Evolutionary conservation across 2,329 filamentous ascomycete species (phyloP), one percentile per base, ranked within the genome.

Genomic region (Westerdykella aurantiaca): DNA sequence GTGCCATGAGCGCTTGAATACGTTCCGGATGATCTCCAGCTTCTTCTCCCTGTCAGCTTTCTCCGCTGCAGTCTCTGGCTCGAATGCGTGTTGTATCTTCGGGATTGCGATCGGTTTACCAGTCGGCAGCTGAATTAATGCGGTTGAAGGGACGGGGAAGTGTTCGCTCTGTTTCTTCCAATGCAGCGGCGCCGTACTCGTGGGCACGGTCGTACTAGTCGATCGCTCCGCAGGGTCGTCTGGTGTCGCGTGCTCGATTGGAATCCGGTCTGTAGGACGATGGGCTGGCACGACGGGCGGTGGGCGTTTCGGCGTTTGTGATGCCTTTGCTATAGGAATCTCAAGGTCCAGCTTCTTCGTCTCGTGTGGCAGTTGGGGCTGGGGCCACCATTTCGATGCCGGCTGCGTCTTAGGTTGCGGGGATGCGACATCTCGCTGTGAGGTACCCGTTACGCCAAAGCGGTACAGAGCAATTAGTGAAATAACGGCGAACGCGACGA

Each of bases 1-100:
- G 4, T 73, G 69, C 91, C 93, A 97, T 0, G 88, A 82, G 55
- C 83, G 83, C 56, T 79, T 72, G 65, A 94, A 86, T 45, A 89
- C 85, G 5, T 78, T 74, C 63, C 82, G 88, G 63, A 97, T 83
- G 31, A 76, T 71, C 7, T 74, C 72, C 45, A 85, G 76, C 45
- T 86, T 82, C 41, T 78, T 68, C 47, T 82, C 67, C 29, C 90
- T 81, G 53, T 80, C 80, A 10, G 72, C 68, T 42, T 61, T 66
- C 6, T 75, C 69, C 7, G 53, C 44, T 2, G 46, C 37, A 0
- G 79, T 73, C 65, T 95, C 89, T 16, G 72, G 63, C n/a, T 69
- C 72, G 60, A 95, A 94, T 2, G 72, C 67, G 61, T 81, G 76
- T 65, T 97, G 93, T 39, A 97, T 82, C 55, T 75, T 80, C 2